phyloP scores from a whole-genome alignment of 805 yeast species.

The Metschnikowia lachancei region DNA sequence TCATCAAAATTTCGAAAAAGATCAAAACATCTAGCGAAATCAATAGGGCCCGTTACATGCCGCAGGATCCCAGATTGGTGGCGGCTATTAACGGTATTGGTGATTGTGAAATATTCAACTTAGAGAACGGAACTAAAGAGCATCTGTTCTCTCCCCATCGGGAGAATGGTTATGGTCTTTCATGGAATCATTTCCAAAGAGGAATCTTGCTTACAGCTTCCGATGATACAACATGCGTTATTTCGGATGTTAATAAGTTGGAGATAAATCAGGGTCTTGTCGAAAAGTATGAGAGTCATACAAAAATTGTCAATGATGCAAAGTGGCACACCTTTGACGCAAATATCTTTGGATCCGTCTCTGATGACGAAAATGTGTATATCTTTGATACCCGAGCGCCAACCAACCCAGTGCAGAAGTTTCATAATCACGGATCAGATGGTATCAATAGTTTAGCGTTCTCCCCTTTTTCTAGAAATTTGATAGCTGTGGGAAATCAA shows the following conservation, averaged over 20 bases:
- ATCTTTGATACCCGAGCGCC: conserved; percentile 53
- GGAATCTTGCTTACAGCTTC: conserved; percentile 59
- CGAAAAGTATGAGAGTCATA: conserved; percentile 32
- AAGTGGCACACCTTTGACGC: conserved; percentile 62
- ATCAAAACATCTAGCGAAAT: conserved; percentile 62
- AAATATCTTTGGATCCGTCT: conserved; percentile 63
- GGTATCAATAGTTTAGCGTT: conserved; percentile 65
- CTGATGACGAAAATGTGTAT: conserved; percentile 61
- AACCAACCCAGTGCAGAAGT: conserved; percentile 25
- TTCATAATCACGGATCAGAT: conserved; percentile 27
- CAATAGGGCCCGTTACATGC: conserved; percentile 70
- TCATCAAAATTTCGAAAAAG: conserved; percentile 60
- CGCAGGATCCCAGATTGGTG: conserved; percentile 52
- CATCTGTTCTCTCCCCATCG: conserved; percentile 49
- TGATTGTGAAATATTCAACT: conserved; percentile 52
- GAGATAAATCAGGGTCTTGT: conserved; percentile 7
- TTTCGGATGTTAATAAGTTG: conserved; percentile 49
- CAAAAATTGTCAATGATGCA: conserved; percentile 69
- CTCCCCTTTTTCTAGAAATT: conserved; percentile 56
- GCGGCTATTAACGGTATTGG: conserved; percentile 73
- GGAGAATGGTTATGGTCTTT: conserved; percentile 71
- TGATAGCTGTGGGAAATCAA: conserved; percentile 68
- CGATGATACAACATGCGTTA: conserved; percentile 62
- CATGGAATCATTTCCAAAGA: conserved; percentile 53
- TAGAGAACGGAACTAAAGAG: conserved; percentile 28